These are phyloP conservation scores for Fusarium continuum DNA, from an alignment of 2,329 filamentous ascomycete species.

Conservation along the genomic window DNA sequence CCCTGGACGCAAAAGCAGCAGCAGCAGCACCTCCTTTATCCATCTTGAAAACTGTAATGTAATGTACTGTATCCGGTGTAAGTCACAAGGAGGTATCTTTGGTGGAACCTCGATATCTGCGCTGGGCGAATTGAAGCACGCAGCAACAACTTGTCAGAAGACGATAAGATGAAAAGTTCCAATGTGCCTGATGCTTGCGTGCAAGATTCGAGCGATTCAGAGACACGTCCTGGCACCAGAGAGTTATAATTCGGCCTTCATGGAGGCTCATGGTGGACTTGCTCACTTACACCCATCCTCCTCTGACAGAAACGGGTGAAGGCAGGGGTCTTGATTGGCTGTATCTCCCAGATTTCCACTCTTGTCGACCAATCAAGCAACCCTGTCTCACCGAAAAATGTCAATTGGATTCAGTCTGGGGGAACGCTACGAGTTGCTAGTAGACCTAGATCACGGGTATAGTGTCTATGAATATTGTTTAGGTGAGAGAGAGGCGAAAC, in stretches of 20 bases:
- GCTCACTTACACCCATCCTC: constrained; percentile 53
- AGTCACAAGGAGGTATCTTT: constrained; percentile 51
- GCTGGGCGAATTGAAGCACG: constrained; percentile 50
- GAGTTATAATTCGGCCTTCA: constrained; percentile 53
- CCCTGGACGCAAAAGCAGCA: constrained; percentile 41
- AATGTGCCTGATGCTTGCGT: constrained; percentile 52
- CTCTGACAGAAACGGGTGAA: constrained; percentile 30
- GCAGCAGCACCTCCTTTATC: constrained; percentile 42
- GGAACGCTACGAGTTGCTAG: constrained; percentile 24
- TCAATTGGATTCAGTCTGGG: constrained; percentile 8
- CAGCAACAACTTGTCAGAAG: constrained; percentile 49
- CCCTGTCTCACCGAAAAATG: constrained; percentile 46
- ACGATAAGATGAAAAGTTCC: constrained; percentile 53
- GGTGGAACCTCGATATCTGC: constrained; percentile 53
- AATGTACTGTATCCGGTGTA: constrained; percentile 47
- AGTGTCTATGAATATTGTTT: constrained; percentile 21
- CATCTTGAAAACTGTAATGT: constrained; percentile 48
- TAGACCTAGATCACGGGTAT: constrained; percentile 14
- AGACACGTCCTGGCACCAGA: constrained; percentile 51
- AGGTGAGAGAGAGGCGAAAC: constrained; percentile 6
- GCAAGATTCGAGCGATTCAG: constrained; percentile 52
- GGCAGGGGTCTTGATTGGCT: constrained; percentile 42
- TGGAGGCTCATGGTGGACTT: constrained; percentile 48
- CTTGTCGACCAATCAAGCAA: constrained; percentile 42
- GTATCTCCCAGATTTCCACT: constrained; percentile 22